Evolutionary conservation across 2,329 filamentous ascomycete species (phyloP).

Genomic region (Fusarium verticillioides): DNA sequence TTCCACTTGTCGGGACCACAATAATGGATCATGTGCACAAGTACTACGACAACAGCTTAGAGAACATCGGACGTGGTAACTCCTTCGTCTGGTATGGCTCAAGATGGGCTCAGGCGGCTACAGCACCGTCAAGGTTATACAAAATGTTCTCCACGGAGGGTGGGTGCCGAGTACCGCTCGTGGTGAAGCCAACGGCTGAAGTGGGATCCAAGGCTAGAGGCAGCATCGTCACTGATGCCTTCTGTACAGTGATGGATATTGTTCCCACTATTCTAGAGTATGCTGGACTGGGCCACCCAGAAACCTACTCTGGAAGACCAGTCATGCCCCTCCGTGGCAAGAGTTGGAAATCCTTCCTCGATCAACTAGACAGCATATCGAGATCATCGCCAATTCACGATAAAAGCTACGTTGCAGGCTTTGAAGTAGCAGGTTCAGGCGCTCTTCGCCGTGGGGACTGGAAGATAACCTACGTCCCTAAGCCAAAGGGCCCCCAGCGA

Average conservation of each 20-base stretch:
- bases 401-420: constrained; percentile 60
- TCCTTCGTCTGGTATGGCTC: neutral
- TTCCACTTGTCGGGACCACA: neutral
- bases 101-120: neutral
- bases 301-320: neutral
- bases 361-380: neutral
- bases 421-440: constrained; percentile 64
- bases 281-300: constrained; percentile 51
- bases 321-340: constrained; percentile 13
- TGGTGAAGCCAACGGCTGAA: neutral
- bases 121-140: neutral
- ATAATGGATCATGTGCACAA: neutral
- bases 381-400: constrained; percentile 23
- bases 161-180: neutral
- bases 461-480: constrained; percentile 68
- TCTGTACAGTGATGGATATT: constrained; percentile 60
- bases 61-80: neutral
- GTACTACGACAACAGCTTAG: neutral
- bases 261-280: constrained; percentile 57
- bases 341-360: constrained; percentile 16
- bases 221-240: constrained; percentile 14
- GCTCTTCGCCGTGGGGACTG: constrained; percentile 66
- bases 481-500: constrained; percentile 57
- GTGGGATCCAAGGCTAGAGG: neutral
- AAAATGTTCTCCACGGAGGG: neutral